Evolutionary conservation across 352 stramenopile species (phyloP).

Genomic region (Phytophthora citricola): DNA sequence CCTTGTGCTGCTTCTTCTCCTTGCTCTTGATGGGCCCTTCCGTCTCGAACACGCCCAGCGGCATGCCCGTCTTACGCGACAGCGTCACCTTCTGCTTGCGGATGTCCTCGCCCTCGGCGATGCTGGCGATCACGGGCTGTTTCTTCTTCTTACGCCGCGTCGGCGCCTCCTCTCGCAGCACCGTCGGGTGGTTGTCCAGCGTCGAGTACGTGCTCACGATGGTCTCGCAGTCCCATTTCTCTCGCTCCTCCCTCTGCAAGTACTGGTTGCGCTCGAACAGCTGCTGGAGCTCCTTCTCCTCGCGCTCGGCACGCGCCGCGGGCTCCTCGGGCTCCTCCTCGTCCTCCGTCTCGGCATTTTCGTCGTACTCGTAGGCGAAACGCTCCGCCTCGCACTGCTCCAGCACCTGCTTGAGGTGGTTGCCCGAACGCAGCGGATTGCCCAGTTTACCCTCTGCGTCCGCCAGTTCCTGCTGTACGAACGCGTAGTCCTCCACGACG

Average conservation of each 20-base stretch:
- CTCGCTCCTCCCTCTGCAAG: slow-evolving; percentile 60
- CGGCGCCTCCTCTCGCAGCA: slow-evolving; percentile 80
- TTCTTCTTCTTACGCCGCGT: slow-evolving; percentile 88
- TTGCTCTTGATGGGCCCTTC: slow-evolving; percentile 26
- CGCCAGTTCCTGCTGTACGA: slow-evolving; percentile 75
- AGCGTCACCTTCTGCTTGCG: slow-evolving; percentile 81
- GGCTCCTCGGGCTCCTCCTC: slow-evolving; percentile 49
- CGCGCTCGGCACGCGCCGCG: slow-evolving; percentile 32
- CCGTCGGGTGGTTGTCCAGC: slow-evolving; percentile 97
- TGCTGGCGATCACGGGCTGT: slow-evolving; percentile 27
- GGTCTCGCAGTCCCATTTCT: slow-evolving; percentile 97
- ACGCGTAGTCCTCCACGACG: slow-evolving; percentile 81
- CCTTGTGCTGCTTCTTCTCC: slow-evolving; percentile 30
- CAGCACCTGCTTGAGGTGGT: slow-evolving; percentile 76
- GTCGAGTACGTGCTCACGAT: slow-evolving; percentile 99
- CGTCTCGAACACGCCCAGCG: slow-evolving; percentile 91
- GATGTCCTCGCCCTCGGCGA: slow-evolving; percentile 40
- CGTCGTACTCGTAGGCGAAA: slow-evolving; percentile 62
- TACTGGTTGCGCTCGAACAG: slow-evolving; percentile 75
- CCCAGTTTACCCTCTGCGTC: slow-evolving; percentile 81
- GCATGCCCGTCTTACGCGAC: slow-evolving; percentile 96
- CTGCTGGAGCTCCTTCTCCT: slow-evolving; percentile 49
- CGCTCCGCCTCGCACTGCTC: slow-evolving; percentile 73
- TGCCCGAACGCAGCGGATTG: slow-evolving; percentile 74
- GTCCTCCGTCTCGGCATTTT: slow-evolving; percentile 43